A percentile compares a stretch with the other conserved stretches of the same genome.
These are phyloP conservation scores for Populus hybrid DNA, from an alignment of 441 rosid species.

Conservation along the genomic window DNA sequence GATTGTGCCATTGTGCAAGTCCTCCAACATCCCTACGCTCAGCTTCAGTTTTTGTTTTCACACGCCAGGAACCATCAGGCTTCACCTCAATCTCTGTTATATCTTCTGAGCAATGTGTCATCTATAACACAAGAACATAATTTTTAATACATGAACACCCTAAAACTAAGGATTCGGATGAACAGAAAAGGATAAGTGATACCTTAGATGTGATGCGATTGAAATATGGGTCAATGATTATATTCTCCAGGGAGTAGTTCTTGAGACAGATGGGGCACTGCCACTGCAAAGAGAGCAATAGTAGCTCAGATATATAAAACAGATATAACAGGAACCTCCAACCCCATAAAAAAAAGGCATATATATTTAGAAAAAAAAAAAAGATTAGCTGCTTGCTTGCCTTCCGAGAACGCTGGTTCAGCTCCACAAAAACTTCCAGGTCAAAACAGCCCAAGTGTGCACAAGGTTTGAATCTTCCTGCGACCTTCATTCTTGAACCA, in stretches of 20 bases:
- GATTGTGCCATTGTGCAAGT: constrained; percentile 78
- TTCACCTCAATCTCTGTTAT: constrained; percentile 86
- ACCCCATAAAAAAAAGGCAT: too few relatives aligned
- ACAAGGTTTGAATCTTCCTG: constrained; percentile 97
- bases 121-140: constrained; percentile 40
- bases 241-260: constrained; percentile 83
- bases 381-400: constrained; percentile 37
- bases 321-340: not conserved
- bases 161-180: not conserved
- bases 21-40: constrained; percentile 84
- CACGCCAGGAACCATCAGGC: constrained; percentile 99
- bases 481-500: constrained; percentile 93
- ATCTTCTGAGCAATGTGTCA: constrained; percentile 89
- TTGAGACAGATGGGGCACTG: constrained; percentile 94
- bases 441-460: constrained; percentile 97
- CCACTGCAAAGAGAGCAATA: constrained; percentile 65
- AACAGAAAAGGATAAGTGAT: constrained; percentile 3
- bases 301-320: constrained; percentile 16
- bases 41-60: constrained; percentile 67
- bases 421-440: constrained; percentile 94
- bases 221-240: constrained; percentile 92
- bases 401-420: constrained; percentile 98
- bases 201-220: constrained; percentile 88
- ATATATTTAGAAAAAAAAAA: not conserved
- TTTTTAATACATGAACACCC: not conserved